phyloP scores from a whole-genome alignment of 305 asterid species.

The Fraxinus dipetala region DNA sequence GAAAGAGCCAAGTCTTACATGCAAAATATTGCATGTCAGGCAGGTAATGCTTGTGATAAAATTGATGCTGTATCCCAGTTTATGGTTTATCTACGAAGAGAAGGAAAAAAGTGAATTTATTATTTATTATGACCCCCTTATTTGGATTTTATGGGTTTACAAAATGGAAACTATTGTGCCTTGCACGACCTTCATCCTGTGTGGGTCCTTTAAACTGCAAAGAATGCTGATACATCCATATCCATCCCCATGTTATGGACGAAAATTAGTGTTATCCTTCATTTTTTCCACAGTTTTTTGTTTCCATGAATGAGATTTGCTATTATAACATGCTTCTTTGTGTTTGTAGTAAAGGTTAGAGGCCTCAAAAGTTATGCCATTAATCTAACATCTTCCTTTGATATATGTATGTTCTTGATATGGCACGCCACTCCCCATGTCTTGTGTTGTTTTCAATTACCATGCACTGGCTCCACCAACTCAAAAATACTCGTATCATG shows the following conservation, averaged over 20 bases:
- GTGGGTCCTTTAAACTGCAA: neutral
- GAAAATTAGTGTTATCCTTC: neutral
- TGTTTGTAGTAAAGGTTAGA: neutral
- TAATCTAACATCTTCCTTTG: neutral
- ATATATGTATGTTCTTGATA: neutral
- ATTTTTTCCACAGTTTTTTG: neutral
- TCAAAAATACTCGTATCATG: neutral
- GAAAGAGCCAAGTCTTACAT: slow-evolving; percentile 30
- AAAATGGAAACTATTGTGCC: neutral
- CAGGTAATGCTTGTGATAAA: slow-evolving; percentile 35
- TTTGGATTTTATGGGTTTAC: neutral
- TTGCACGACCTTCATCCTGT: neutral
- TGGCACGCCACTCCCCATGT: neutral
- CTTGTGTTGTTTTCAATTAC: neutral
- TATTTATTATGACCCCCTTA: neutral
- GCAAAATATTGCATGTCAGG: slow-evolving; percentile 38
- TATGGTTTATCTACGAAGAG: neutral
- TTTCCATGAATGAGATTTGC: neutral
- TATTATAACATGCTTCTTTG: neutral
- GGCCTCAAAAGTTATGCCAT: neutral
- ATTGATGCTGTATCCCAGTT: neutral
- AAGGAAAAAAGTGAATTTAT: neutral
- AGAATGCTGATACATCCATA: neutral
- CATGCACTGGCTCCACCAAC: neutral
- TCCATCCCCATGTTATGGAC: neutral